Conservation (phyloP, 306 rosid species). For the Castanea sativa region DNA sequence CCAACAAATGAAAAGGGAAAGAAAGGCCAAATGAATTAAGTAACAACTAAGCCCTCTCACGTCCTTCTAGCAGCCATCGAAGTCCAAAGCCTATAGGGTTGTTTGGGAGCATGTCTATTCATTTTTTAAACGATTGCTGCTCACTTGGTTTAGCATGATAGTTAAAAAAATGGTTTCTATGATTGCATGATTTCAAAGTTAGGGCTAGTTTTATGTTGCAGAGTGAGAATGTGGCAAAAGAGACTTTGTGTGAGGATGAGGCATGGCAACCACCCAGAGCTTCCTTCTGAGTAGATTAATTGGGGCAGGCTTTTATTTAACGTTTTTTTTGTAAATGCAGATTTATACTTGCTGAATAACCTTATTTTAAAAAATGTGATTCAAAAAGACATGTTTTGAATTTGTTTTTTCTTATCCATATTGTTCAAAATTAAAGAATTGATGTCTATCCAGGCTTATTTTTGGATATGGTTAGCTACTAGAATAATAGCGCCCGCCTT, state of each 20-base stretch:
- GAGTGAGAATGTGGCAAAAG: background rate
- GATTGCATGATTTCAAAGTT: background rate
- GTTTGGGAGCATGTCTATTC: no score
- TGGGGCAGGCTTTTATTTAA: background rate
- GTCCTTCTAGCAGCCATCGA: no score
- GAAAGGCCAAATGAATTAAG: no score
- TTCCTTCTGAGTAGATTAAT: background rate
- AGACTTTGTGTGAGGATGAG: background rate
- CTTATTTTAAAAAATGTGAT: background rate
- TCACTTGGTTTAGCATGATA: no score
- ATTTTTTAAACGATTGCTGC: no score
- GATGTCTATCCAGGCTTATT: background rate
- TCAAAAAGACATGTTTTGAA: background rate
- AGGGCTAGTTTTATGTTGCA: background rate
- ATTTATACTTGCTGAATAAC: background rate
- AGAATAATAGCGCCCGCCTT: background rate
- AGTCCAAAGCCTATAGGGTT: no score
- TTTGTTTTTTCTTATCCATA: background rate
- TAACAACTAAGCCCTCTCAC: no score
- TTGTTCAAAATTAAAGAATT: background rate
- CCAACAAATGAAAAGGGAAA: no score
- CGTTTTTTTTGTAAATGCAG: background rate
- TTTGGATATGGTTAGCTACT: background rate
- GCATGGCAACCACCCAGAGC: background rate
- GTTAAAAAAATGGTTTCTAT: background rate